These are phyloP conservation scores for Arabidopsis lyrata DNA, from an alignment of 441 rosid genomes.

Conservation along the genomic window DNA sequence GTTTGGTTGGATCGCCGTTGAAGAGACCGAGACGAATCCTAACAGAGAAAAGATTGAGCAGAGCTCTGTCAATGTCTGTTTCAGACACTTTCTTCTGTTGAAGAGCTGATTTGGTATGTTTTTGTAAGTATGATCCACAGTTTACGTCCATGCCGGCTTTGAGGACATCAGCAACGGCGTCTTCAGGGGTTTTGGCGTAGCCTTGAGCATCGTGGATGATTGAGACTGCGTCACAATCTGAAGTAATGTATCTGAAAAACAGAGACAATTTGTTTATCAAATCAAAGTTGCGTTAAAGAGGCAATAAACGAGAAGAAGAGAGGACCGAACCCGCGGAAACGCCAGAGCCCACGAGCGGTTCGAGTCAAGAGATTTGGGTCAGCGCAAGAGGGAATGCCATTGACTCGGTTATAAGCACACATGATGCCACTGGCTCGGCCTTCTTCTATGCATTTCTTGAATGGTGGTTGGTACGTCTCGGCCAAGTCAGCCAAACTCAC, in stretches of 20 bases:
- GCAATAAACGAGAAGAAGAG: not conserved
- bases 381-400: constrained; percentile 90
- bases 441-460: constrained; percentile 71
- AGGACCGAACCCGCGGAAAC: constrained; percentile 67
- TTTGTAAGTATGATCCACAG: constrained; percentile 71
- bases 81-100: constrained; percentile 62
- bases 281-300: not conserved
- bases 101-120: constrained; percentile 76
- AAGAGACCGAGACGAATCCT: constrained; percentile 90
- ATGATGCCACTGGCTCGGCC: constrained; percentile 84
- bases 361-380: constrained; percentile 66
- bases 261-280: not conserved
- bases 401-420: constrained; percentile 89
- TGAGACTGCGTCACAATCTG: constrained; percentile 87
- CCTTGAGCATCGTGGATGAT: constrained; percentile 65
- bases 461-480: constrained; percentile 93
- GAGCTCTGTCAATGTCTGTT: constrained; percentile 72
- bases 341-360: constrained; percentile 75
- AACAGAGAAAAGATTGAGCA: constrained; percentile 69
- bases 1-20: constrained; percentile 66
- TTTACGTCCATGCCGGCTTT: constrained; percentile 95
- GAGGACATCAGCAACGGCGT: constrained; percentile 80
- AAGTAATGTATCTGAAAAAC: constrained; percentile 70
- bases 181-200: constrained; percentile 76
- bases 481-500: constrained; percentile 80